Conservation (phyloP, 75 land plant genomes). For the Cupressus sempervirens region DNA sequence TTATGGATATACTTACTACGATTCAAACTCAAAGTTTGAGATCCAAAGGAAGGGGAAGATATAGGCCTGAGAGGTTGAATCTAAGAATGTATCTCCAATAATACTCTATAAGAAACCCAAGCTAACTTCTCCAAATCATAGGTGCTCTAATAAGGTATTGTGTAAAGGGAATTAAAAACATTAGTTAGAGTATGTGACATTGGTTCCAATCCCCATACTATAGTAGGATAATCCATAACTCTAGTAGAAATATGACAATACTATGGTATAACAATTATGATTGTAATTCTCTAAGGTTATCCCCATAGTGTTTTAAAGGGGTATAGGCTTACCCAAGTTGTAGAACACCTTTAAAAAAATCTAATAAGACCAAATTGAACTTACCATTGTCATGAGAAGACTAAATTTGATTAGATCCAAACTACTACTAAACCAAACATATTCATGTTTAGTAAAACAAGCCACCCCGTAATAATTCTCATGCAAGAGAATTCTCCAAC, state of each 20-base stretch:
- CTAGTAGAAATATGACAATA: neutral
- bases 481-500: neutral
- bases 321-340: neutral
- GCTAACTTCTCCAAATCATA: neutral
- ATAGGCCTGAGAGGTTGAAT: neutral
- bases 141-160: neutral
- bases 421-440: neutral
- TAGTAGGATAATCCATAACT: neutral
- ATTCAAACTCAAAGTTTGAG: neutral
- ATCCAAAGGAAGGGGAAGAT: neutral
- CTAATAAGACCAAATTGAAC: neutral
- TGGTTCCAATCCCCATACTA: neutral
- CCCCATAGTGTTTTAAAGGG: neutral
- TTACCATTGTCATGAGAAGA: neutral
- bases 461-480: neutral
- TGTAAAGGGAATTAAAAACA: neutral
- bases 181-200: neutral
- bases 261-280: neutral
- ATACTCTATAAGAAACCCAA: neutral
- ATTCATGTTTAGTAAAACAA: neutral
- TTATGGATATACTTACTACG: neutral
- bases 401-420: neutral
- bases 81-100: neutral
- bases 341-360: neutral
- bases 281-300: neutral